phyloP scores from a whole-genome alignment of 2,329 filamentous ascomycete species.

The Grosmannia clavigera region DNA sequence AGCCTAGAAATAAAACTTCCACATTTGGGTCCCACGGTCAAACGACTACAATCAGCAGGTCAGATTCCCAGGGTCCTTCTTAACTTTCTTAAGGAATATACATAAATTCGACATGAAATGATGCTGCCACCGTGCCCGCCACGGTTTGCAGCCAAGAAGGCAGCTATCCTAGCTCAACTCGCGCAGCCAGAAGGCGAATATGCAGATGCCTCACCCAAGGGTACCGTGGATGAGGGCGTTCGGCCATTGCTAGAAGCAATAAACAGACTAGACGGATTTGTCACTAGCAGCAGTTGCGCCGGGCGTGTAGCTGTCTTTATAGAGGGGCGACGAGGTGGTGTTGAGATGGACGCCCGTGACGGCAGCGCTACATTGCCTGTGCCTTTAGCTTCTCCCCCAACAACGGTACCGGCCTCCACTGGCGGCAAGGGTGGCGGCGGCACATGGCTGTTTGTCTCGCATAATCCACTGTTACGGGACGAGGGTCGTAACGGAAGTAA shows the following conservation, averaged over 20 bases:
- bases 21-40: not conserved
- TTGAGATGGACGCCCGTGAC: slow-evolving; percentile 8
- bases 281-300: slow-evolving; percentile 89
- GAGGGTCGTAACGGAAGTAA: slow-evolving; percentile 17
- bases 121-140: slow-evolving; percentile 9
- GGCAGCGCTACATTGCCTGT: not conserved
- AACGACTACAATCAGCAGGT: not conserved
- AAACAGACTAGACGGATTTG: slow-evolving; percentile 61
- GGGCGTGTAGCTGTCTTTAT: slow-evolving; percentile 80
- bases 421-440: slow-evolving; percentile 81
- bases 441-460: slow-evolving; percentile 78
- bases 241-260: slow-evolving; percentile 65
- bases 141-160: slow-evolving; percentile 41
- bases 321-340: slow-evolving; percentile 51
- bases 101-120: not conserved
- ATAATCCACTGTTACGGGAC: slow-evolving; percentile 47
- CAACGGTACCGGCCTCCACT: slow-evolving; percentile 37
- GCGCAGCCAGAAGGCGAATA: slow-evolving; percentile 58
- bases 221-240: slow-evolving; percentile 70
- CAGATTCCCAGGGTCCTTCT: not conserved
- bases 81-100: not conserved
- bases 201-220: slow-evolving; percentile 78
- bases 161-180: slow-evolving; percentile 59
- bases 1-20: not conserved
- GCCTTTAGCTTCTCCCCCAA: slow-evolving; percentile 9